A percentile compares a stretch with the other conserved stretches of the same genome.
Conservation (phyloP, 805 yeast species). For the Scheffersomyces ergatensis region DNA sequence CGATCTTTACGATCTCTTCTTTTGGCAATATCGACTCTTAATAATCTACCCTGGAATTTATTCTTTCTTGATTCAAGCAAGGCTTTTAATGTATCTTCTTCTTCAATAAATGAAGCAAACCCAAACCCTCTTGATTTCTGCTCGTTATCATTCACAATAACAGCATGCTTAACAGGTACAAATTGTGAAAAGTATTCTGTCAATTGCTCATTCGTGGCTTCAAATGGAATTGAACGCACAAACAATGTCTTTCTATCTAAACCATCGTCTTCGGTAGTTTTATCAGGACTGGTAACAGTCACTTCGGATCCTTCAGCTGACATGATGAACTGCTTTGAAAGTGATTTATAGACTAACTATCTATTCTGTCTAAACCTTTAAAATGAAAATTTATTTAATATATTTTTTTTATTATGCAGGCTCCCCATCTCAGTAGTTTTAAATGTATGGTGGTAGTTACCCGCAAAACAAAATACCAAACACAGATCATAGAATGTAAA, state of each 20-base stretch:
- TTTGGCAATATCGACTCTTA: slow-evolving; percentile 85
- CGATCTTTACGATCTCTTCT: slow-evolving; percentile 74
- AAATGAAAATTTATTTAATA: too few relatives aligned
- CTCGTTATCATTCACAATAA: slow-evolving; percentile 75
- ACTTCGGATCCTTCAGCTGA: too few relatives aligned
- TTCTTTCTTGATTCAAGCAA: slow-evolving; percentile 61
- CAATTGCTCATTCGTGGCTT: slow-evolving; percentile 77
- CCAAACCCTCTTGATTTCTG: slow-evolving; percentile 91
- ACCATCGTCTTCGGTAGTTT: slow-evolving; percentile 29
- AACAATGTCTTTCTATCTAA: slow-evolving; percentile 69
- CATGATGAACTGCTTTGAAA: too few relatives aligned
- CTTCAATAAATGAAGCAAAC: slow-evolving; percentile 82
- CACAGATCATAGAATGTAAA: too few relatives aligned
- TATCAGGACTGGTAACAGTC: too few relatives aligned
- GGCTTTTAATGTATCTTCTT: slow-evolving; percentile 82
- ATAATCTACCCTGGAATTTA: slow-evolving; percentile 62
- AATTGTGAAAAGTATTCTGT: slow-evolving; percentile 85
- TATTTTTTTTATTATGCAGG: too few relatives aligned
- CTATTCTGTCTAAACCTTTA: too few relatives aligned
- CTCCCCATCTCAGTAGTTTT: too few relatives aligned
- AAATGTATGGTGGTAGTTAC: too few relatives aligned
- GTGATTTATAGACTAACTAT: too few relatives aligned
- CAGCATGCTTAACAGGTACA: slow-evolving; percentile 94
- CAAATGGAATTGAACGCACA: slow-evolving; percentile 79
- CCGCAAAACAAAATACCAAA: too few relatives aligned